A percentile compares a stretch with the other conserved stretches of the same genome.
Conservation (phyloP, 2,329 filamentous ascomycete genomes). For the Botrytis tulipae region DNA sequence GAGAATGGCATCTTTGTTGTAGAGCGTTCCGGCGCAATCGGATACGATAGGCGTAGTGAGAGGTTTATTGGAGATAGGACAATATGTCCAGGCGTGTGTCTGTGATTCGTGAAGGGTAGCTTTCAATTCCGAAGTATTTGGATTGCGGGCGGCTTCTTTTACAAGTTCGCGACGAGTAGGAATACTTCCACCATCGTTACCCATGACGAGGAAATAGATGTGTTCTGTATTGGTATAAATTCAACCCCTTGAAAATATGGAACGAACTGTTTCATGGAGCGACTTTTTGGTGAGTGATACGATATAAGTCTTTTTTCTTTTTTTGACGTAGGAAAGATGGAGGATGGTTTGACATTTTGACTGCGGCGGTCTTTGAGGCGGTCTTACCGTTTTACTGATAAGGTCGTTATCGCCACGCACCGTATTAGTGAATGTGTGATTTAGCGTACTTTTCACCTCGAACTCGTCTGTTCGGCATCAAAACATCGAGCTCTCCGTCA, state of each 20-base stretch:
- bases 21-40: slow-evolving; percentile 78
- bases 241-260: background rate
- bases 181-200: slow-evolving; percentile 96
- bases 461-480: background rate
- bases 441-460: slow-evolving; percentile 2
- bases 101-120: slow-evolving; percentile 82
- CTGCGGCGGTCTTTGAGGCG: background rate
- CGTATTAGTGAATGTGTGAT: background rate
- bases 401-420: slow-evolving; percentile 8
- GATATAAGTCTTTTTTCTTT: background rate
- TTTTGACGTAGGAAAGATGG: background rate
- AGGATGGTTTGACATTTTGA: background rate
- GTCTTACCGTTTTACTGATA: slow-evolving; percentile 6
- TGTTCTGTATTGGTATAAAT: background rate
- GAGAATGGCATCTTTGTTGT: slow-evolving; percentile 91
- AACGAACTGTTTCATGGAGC: background rate
- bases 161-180: slow-evolving; percentile 94
- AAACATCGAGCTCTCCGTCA: background rate
- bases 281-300: background rate
- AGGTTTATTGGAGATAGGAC: slow-evolving; percentile 77
- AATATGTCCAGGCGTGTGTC: slow-evolving; percentile 81
- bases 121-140: slow-evolving; percentile 83
- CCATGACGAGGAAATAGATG: slow-evolving; percentile 56
- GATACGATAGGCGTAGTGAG: slow-evolving; percentile 71
- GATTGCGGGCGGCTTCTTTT: slow-evolving; percentile 82